Conservation (phyloP, 805 yeast genomes). For the Danielia reshetovae region DNA sequence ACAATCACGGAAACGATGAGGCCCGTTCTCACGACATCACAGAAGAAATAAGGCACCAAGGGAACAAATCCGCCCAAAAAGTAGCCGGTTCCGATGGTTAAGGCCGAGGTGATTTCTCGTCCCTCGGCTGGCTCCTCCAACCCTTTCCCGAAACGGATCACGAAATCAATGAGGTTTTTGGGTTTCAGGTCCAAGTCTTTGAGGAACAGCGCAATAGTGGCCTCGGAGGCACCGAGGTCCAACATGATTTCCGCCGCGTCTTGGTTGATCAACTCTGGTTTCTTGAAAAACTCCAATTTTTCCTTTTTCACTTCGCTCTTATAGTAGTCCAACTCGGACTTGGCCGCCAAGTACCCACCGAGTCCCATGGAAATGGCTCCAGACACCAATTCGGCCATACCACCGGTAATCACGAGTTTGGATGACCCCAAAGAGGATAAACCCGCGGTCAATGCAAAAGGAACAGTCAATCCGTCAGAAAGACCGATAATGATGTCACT, state of each 20-base stretch:
- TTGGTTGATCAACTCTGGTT: conserved; percentile 62
- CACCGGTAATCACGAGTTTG: conserved; percentile 92
- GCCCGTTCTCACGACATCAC: conserved; percentile 70
- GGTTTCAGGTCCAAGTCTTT: conserved; percentile 78
- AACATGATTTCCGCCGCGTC: conserved; percentile 78
- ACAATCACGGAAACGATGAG: conserved; percentile 68
- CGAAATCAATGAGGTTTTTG: conserved; percentile 75
- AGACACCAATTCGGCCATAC: conserved; percentile 93
- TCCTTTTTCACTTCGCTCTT: conserved; percentile 68
- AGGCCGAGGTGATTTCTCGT: conserved; percentile 81
- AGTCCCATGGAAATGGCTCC: conserved; percentile 98
- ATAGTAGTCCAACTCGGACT: conserved; percentile 77
- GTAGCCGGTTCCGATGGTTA: conserved; percentile 86
- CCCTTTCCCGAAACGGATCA: conserved; percentile 87
- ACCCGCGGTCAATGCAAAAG: conserved; percentile 98
- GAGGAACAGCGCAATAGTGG: conserved; percentile 68
- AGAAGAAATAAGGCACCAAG: conserved; percentile 85
- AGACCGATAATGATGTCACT: conserved; percentile 91
- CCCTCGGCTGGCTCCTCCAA: conserved; percentile 93
- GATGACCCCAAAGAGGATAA: conserved; percentile 86
- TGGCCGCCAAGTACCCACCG: conserved; percentile 95
- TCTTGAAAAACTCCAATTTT: conserved; percentile 61
- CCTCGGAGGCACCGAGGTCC: conserved; percentile 69
- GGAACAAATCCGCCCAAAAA: conserved; percentile 93
- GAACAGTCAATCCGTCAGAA: conserved; percentile 94